Conservation (phyloP, 2,329 filamentous ascomycete genomes). For the Furcasterigmium sp. region DNA sequence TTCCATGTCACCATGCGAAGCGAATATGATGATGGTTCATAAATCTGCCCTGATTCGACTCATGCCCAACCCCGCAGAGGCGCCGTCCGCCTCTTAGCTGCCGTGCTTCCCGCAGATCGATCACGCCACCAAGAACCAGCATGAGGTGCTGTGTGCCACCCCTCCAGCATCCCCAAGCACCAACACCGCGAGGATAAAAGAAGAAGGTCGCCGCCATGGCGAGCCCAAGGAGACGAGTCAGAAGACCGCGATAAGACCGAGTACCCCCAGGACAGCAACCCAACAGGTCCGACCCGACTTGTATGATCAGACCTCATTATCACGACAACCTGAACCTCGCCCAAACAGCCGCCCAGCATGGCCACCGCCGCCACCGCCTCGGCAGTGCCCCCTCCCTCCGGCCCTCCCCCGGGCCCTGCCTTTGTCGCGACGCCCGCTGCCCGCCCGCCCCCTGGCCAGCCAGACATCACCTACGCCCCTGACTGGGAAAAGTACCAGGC, state of each 20-base stretch:
- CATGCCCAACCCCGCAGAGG: too few species aligned
- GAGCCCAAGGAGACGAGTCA: too few species aligned
- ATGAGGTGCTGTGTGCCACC: not conserved
- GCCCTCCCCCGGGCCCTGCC: not conserved
- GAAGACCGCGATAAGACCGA: not conserved
- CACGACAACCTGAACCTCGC: not conserved
- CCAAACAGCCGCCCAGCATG: not conserved
- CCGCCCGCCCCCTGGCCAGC: constrained; percentile 36
- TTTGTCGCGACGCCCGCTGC: constrained; percentile 12
- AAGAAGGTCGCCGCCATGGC: not conserved
- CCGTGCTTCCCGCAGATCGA: not conserved
- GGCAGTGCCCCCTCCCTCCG: not conserved
- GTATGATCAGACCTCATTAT: too few species aligned
- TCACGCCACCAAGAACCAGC: not conserved
- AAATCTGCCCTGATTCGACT: too few species aligned
- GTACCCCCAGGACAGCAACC: too few species aligned
- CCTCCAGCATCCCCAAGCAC: not conserved
- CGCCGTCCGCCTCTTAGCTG: too few species aligned
- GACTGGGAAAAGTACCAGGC: constrained; percentile 47
- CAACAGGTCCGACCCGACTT: too few species aligned
- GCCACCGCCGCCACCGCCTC: not conserved
- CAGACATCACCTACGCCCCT: constrained; percentile 54
- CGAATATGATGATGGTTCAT: too few species aligned
- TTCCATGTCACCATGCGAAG: too few species aligned
- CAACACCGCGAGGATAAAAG: not conserved